Conservation (phyloP, 1,284 basidiomycete genomes). For the Xerocomus nothofagi region DNA sequence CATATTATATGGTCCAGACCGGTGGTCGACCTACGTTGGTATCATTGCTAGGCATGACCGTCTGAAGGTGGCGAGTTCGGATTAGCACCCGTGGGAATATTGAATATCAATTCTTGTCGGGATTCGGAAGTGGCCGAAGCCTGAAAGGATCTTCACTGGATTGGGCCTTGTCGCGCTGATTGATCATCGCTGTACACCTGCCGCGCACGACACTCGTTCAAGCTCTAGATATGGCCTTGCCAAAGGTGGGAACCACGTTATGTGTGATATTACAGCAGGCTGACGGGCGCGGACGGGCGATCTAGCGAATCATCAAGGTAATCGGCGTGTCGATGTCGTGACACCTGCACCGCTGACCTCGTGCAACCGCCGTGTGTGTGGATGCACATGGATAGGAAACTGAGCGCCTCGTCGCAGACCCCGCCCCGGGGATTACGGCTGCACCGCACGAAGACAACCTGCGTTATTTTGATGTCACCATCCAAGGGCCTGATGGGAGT, state of each 20-base stretch:
- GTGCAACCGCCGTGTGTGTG: slow-evolving; percentile 8
- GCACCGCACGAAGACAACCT: slow-evolving; percentile 96
- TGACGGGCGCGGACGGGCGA: slow-evolving; percentile 20
- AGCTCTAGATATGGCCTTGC: slow-evolving; percentile 30
- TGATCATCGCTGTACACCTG: slow-evolving; percentile 18
- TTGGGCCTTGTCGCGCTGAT: slow-evolving; percentile 4
- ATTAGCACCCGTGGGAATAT: slow-evolving; percentile 24
- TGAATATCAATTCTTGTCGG: slow-evolving; percentile 11
- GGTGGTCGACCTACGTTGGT: slow-evolving; percentile 17
- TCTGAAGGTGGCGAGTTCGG: no score
- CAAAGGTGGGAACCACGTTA: slow-evolving; percentile 24
- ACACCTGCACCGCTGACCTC: slow-evolving; percentile 22
- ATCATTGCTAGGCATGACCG: slow-evolving; percentile 21
- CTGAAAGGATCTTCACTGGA: slow-evolving; percentile 3
- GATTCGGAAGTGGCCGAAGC: slow-evolving; percentile 13
- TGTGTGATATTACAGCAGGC: background rate
- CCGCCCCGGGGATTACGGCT: slow-evolving; percentile 94
- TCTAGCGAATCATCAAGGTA: slow-evolving; percentile 61
- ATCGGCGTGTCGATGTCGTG: slow-evolving; percentile 16
- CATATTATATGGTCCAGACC: fast-evolving
- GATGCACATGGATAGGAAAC: slow-evolving; percentile 71
- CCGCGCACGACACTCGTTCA: slow-evolving; percentile 17
- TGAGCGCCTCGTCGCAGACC: slow-evolving; percentile 92
- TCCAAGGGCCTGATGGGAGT: slow-evolving; percentile 90
- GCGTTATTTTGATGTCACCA: slow-evolving; percentile 97